Base-by-base conservation (phyloP, 257 asterid species). In the Solanum bukasovii region DNA sequence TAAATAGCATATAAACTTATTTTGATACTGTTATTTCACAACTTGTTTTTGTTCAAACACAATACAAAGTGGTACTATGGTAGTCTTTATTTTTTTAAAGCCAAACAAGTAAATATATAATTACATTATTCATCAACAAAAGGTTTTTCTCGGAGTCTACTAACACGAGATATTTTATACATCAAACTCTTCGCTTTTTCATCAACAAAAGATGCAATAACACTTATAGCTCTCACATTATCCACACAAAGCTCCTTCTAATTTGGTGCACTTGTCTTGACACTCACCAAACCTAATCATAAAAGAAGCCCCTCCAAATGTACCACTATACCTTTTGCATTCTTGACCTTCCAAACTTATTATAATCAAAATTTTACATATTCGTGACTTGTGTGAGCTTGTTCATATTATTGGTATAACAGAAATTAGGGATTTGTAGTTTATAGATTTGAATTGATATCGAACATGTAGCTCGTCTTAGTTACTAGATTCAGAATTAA, bases 281-380 rank as follows among this genome's bases (percentile, higher is more conserved):
- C 72, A 82, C 70, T 82, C 86, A 9, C 71, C 86, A 29, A 82
- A 49, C 3, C 86, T 82, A 5, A 49, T 9, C 86, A 49, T 18
- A 31, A 82, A 82, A 7, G 46, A 82, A 82, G 86, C 12, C 86
- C 71, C 86, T 49, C 31, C 31, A 82, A 82, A 82, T 82, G 86
- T 82, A 49, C 86, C 86, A 82, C 86, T 82, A 35, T 29, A 52
- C 20, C 71, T 82, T 82, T 49, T 82, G 71, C 86, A 82, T 0
- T 7, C 44, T 82, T 82, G 86, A 82, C 31, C 31, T 49, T 49
- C 44, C 44, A 52, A 46, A 82, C 31, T 82, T 10, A 4, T 31
- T 82, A 20, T 29, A 20, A 5, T 81, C 85, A 82, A 82, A 3
- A 82, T 81, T 2, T 4, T 0, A 81, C 68, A 34, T 34, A 34